Evolutionary conservation across 495 filamentous ascomycete species (phyloP).

Genomic region (Xylaria castorea): DNA sequence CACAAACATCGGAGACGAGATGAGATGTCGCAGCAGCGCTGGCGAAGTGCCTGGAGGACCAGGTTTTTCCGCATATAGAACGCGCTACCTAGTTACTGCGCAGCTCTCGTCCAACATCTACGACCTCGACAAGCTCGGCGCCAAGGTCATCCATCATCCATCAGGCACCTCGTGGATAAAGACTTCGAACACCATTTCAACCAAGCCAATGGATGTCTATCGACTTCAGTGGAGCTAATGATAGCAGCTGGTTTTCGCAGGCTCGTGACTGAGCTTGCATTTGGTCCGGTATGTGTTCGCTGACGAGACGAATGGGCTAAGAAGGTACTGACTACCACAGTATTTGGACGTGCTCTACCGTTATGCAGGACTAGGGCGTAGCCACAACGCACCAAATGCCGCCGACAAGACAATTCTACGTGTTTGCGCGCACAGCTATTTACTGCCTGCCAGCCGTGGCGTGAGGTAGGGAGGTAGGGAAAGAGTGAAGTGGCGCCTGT

Average conservation of each 20-base stretch:
- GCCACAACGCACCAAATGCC: too few species aligned
- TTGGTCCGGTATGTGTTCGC: too few species aligned
- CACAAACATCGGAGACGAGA: not conserved
- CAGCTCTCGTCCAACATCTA: conserved; percentile 30
- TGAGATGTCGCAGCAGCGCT: conserved; percentile 23
- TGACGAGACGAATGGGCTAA: too few species aligned
- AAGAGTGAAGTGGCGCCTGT: too few species aligned
- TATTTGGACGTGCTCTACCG: too few species aligned
- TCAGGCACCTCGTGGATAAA: conserved; percentile 31
- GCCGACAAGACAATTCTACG: too few species aligned
- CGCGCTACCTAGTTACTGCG: conserved; percentile 26
- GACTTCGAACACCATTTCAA: conserved; percentile 36
- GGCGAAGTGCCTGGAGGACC: conserved; percentile 37
- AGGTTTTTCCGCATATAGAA: conserved; percentile 48
- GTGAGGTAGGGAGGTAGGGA: too few species aligned
- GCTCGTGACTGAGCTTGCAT: conserved; percentile 28
- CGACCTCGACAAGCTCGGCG: conserved; percentile 37
- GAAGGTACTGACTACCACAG: too few species aligned
- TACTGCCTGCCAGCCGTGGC: too few species aligned
- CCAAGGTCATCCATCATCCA: too few species aligned
- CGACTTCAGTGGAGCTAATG: conserved; percentile 23
- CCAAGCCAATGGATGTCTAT: conserved; percentile 30
- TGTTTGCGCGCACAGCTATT: too few species aligned
- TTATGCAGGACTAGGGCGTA: too few species aligned
- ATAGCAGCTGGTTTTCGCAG: conserved; percentile 29